Evolutionary conservation across 2,329 filamentous ascomycete genomes (phyloP).

Genomic region (Colletotrichum shisoi): DNA sequence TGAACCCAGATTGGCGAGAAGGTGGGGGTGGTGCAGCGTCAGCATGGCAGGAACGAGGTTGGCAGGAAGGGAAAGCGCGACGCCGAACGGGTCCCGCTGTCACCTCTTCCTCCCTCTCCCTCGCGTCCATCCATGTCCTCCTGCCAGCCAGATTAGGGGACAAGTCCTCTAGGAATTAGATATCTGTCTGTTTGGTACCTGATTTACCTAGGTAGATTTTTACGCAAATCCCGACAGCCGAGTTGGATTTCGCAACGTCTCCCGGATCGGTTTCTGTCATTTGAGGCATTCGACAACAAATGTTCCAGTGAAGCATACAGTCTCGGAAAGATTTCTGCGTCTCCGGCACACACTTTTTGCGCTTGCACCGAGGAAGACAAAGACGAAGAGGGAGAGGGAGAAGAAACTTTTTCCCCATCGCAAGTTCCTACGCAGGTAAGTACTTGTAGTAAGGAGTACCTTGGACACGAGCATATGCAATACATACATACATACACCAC

Average conservation of each 20-base stretch:
- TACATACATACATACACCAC: not conserved
- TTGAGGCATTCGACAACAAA: not conserved
- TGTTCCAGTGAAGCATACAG: not conserved
- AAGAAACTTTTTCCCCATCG: not conserved
- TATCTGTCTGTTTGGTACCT: not conserved
- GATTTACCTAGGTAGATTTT: no score
- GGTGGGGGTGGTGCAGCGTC: not conserved
- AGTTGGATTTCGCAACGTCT: not conserved
- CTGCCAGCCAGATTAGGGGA: not conserved
- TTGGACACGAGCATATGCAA: not conserved
- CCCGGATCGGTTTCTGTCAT: slow-evolving; percentile 1
- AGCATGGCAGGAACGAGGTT: slow-evolving; percentile 22
- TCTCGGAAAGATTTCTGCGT: not conserved
- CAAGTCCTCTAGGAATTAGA: no score
- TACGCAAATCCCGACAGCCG: not conserved
- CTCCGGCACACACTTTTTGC: not conserved
- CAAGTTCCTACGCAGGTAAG: not conserved
- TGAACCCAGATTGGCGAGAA: slow-evolving; percentile 35
- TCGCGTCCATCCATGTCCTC: not conserved
- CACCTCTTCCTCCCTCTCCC: not conserved
- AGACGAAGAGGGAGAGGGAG: not conserved
- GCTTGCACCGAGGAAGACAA: not conserved
- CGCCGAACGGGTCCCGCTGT: not conserved
- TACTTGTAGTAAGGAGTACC: not conserved
- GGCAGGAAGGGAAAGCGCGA: slow-evolving; percentile 21